Base-by-base conservation (phyloP, 2,329 filamentous ascomycete species). In the Aureobasidium sp. region DNA sequence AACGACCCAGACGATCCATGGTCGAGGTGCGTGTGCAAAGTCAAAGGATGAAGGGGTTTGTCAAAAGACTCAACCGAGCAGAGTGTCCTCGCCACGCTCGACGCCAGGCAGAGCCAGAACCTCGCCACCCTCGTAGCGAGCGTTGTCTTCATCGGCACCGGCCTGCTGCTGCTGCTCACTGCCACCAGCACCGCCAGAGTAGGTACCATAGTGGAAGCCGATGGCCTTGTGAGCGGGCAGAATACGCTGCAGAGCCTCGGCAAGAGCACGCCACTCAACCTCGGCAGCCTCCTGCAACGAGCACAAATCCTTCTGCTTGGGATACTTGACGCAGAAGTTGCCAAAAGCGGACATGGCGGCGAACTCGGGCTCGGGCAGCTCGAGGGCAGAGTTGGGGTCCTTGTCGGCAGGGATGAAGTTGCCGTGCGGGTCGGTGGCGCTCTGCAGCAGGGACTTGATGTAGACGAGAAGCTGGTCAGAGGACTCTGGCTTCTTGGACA, bases 301-400 rank as follows among this genome's bases (percentile, higher is more conserved):
- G 29, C 60, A 56, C 8, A 41, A 47, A 8, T 52, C 52, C 3
- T 45, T 32, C 16, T 59, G 53, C 22, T 41, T 32, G 38, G 57
- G 54, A 54, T 66, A 67, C 41, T 62, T 49, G 56, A 64, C 53
- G 14, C 47, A 40, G 49, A 65, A 44, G 24, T 61, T 59, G 53
- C 63, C 64, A 55, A 66, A 65, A 2, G 61, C 59, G 12, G 57
- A 55, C 16, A 56, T 41, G 30, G 42, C 21, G 8, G 14, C 44
- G 41, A 56, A 59, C 55, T 51, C 40, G 11, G n/a, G n/a, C n/a
- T n/a, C n/a, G n/a, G n/a, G n/a, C n/a, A n/a, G n/a, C n/a, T 53
- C 53, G 41, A 58, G 53, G 29, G 54, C 27, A n/a, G 52, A 59
- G 54, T 24, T 52, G 54, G n/a, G 58, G 48, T 21, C 54, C 12